A percentile compares a stretch with the other conserved stretches of the same genome.
Evolutionary conservation across 2,329 filamentous ascomycete genomes (phyloP).

Genomic region (Chaetomiaceae sp.): DNA sequence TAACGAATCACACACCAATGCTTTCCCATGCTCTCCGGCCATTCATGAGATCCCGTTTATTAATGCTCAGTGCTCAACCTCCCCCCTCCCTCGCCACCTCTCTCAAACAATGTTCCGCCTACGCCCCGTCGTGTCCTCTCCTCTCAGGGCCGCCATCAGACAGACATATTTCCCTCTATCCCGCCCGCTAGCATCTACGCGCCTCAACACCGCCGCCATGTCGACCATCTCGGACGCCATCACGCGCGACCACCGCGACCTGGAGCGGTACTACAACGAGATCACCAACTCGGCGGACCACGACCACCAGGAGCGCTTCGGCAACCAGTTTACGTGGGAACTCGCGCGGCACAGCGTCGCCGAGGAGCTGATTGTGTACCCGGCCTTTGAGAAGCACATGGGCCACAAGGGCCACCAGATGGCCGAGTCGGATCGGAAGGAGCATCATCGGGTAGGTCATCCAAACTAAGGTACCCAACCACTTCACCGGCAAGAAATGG

Average conservation of each 20-base stretch:
- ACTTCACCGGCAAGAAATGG: too few relatives aligned
- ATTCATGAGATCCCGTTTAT: neutral
- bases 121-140: neutral
- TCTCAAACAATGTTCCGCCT: neutral
- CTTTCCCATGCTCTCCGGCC: neutral
- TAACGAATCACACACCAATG: neutral
- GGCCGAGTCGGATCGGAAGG: slow-evolving; percentile 9
- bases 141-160: neutral
- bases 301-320: slow-evolving; percentile 41
- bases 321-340: slow-evolving; percentile 51
- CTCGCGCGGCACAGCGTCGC: slow-evolving; percentile 47
- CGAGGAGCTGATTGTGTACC: slow-evolving; percentile 38
- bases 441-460: slow-evolving; percentile 7
- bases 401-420: slow-evolving; percentile 9
- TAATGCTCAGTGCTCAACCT: neutral
- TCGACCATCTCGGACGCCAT: slow-evolving; percentile 17
- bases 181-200: neutral
- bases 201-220: slow-evolving; percentile 5
- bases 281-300: slow-evolving; percentile 38
- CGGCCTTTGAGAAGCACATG: slow-evolving; percentile 9
- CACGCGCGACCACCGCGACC: slow-evolving; percentile 8
- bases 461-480: neutral
- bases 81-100: neutral
- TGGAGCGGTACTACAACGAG: slow-evolving; percentile 36
- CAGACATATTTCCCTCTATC: neutral